Evolutionary conservation across 352 stramenopile genomes (phyloP), one percentile per base, ranked within the genome.

Genomic region (Phytopythium vexans): DNA sequence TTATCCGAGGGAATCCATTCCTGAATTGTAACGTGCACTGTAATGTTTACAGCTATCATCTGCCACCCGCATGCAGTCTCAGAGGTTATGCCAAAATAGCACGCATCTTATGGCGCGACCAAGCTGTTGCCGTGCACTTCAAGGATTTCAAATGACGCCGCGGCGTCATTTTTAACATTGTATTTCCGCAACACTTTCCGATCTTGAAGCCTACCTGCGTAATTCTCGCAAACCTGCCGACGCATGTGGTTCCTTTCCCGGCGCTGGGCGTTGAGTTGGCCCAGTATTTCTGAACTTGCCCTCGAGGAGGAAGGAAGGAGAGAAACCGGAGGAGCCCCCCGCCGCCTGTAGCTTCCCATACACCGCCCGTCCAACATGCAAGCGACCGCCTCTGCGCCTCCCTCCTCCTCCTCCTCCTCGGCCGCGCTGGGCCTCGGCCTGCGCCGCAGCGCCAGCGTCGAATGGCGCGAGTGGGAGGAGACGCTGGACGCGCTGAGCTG

Each of bases 401-500:
- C 38, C 34, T 62, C 62, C n/a, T 62, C 65, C 34, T 62, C 65
- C 34, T 53, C 60, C 32, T 43, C 41, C 47, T 27, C 56, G 12
- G 8, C 44, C 35, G 14, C 39, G 34, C 7, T 39, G 27, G 10
- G 27, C 15, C 6, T 41, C n/a, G 33, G 32, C 37, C 43, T 74
- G 43, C 67, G 45, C 39, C 52, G 62, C 51, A 76, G 51, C 35
- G 53, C 68, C 27, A 77, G 62, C 65, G 62, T 45, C 43, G 68
- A 77, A 39, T 77, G 64, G 68, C 58, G 53, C 42, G 64, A 74
- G 36, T 77, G 68, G 68, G 68, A 77, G 35, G 65, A 67, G 16
- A 68, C 52, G 16, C 62, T 77, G 36, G 65, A 74, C 49, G 56
- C 45, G 47, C 47, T 53, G 14, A 53, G 47, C 50, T 67, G 72